Conservation (phyloP, 2,329 filamentous ascomycete species). For the Beauveria brongniartii region DNA sequence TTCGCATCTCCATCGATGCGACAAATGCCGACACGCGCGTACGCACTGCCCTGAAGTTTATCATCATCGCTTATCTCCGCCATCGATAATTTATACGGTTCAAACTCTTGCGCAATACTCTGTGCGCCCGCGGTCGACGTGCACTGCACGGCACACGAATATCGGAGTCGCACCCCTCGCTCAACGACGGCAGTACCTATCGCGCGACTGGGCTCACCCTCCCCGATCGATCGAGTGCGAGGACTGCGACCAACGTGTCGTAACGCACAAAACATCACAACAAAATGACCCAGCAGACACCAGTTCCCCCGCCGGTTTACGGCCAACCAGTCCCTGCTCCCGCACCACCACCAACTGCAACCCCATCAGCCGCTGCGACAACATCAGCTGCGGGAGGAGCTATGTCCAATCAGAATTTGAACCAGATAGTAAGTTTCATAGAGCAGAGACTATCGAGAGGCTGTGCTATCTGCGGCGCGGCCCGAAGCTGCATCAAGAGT, state of each 20-base stretch:
- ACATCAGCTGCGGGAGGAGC: constrained; percentile 26
- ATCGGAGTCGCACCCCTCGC: neutral
- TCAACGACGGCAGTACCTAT: neutral
- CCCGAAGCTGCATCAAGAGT: neutral
- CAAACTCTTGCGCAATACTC: neutral
- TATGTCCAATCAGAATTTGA: constrained; percentile 82
- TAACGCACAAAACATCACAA: neutral
- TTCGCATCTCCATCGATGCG: neutral
- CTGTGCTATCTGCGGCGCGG: neutral
- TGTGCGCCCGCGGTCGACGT: neutral
- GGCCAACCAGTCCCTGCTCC: constrained; percentile 27
- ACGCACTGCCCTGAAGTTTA: too few relatives aligned
- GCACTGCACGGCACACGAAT: neutral
- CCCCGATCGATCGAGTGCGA: neutral
- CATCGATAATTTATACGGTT: neutral
- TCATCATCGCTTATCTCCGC: neutral
- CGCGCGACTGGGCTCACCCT: neutral
- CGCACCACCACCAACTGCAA: constrained; percentile 16
- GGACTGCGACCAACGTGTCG: too few relatives aligned
- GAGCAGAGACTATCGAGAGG: constrained; percentile 14
- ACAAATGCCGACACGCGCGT: neutral
- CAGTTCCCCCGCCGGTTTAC: constrained; percentile 7
- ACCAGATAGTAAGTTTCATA: constrained; percentile 73
- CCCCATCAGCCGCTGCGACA: constrained; percentile 23
- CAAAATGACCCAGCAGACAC: constrained; percentile 8